Conservation (phyloP, 805 yeast genomes). For the Kuraishia piskuri region DNA sequence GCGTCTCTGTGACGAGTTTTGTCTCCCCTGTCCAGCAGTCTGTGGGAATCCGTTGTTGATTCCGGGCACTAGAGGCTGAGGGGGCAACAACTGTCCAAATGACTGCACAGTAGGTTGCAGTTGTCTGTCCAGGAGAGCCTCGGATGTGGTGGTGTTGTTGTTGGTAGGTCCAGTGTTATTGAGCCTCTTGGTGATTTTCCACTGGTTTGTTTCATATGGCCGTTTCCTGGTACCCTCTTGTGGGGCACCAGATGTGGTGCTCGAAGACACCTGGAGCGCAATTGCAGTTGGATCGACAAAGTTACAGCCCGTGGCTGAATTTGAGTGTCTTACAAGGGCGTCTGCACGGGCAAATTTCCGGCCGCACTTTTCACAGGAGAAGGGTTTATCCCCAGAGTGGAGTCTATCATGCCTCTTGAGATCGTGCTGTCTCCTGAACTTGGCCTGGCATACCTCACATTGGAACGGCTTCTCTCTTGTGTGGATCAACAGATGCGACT, state of each 20-base stretch:
- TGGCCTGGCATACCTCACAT: slow-evolving; percentile 52
- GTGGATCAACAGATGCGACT: slow-evolving; percentile 64
- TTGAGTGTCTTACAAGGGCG: slow-evolving; percentile 62
- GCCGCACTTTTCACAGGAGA: slow-evolving; percentile 49
- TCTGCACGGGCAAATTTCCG: slow-evolving; percentile 67
- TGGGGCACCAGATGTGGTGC: background rate
- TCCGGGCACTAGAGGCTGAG: background rate
- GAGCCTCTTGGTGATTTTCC: slow-evolving; percentile 1
- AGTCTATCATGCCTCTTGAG: slow-evolving; percentile 66
- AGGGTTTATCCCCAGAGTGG: slow-evolving; percentile 73
- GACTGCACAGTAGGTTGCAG: background rate
- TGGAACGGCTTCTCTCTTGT: slow-evolving; percentile 53
- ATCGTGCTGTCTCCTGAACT: slow-evolving; percentile 69
- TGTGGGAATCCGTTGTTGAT: background rate
- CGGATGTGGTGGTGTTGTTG: background rate
- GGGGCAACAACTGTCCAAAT: background rate
- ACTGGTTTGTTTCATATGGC: background rate
- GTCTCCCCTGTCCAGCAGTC: background rate
- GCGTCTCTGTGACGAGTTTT: background rate
- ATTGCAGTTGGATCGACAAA: background rate
- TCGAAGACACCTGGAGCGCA: background rate
- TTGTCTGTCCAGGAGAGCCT: background rate
- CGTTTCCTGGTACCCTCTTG: background rate
- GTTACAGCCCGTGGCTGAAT: slow-evolving; percentile 25
- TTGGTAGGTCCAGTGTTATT: background rate